Base-by-base conservation (phyloP, 1,284 basidiomycete species). In the Ustilago hordei region DNA sequence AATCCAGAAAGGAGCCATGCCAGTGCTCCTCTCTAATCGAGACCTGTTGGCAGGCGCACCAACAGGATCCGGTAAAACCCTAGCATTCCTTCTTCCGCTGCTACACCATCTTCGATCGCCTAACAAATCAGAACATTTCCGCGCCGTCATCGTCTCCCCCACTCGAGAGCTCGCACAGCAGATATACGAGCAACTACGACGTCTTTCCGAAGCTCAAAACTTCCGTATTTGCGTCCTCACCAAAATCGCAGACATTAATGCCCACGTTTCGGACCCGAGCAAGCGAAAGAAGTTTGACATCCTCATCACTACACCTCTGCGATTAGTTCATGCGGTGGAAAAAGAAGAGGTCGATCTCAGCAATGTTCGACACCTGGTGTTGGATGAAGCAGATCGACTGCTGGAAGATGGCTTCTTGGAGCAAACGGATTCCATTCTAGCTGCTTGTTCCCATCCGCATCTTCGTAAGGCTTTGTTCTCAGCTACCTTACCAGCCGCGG, bases 401-500 rank as follows among this genome's bases (percentile, higher is more conserved):
- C 88, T 99, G 28, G 95, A 98, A 45, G 70, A 83, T 72, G 95
- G 96, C 80, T 99, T 99, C 86, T 87, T 95, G 60, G 88, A 90
- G 17, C 96, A 99, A 88, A 91, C 95, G 2, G 91, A 95, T 87
- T 94, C 95, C 81, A 92, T 99, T 65, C 87, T 97, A 11, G 90
- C 90, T 4, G 91, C 93, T n/a, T 97, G 95, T 84, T 91, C 91
- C 0, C 89, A 92, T 84, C 87, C 91, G 0, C 82, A 88, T 1
- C 81, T 95, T 0, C 94, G 95, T 84, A 98, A 95, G 83, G 93
- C 93, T 1, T 91, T 98, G 38, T 94, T 98, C 86, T 95, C 93
- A 72, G 96, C 96, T 0, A 99, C 96, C 0, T 90, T 99, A 58
- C 96, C 95, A 13, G 91, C 94, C 6, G 91, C 91, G 11, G 92